Conservation (phyloP, 495 filamentous ascomycete genomes). For the Penicillium angulare region DNA sequence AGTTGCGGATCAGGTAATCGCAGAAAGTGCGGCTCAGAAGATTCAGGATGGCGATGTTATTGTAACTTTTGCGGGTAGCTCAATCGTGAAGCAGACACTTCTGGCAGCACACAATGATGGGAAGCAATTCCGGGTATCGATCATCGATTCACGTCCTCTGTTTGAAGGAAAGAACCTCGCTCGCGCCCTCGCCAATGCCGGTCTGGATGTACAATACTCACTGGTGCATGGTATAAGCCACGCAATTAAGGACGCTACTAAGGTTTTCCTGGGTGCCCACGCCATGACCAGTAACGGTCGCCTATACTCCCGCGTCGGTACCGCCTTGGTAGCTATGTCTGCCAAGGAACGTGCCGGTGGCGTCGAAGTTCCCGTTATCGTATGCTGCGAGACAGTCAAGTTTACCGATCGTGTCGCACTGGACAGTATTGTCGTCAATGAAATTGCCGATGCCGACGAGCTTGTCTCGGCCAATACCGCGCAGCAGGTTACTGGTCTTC, state of each 20-base stretch:
- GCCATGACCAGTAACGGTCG: constrained; percentile 88
- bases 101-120: constrained; percentile 66
- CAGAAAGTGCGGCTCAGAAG: constrained; percentile 66
- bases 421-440: constrained; percentile 90
- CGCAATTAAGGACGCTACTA: constrained; percentile 69
- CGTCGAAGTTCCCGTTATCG: constrained; percentile 72
- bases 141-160: constrained; percentile 79
- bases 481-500: constrained; percentile 39
- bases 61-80: constrained; percentile 86
- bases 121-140: constrained; percentile 75
- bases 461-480: constrained; percentile 38
- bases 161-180: constrained; percentile 79
- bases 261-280: constrained; percentile 84
- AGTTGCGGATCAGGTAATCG: constrained; percentile 81
- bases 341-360: constrained; percentile 63
- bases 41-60: constrained; percentile 80
- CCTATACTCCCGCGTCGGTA: constrained; percentile 83
- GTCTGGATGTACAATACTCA: constrained; percentile 76
- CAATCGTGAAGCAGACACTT: constrained; percentile 77
- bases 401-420: constrained; percentile 88
- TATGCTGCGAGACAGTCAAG: constrained; percentile 93
- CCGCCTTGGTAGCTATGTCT: constrained; percentile 83
- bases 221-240: constrained; percentile 72
- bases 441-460: constrained; percentile 74
- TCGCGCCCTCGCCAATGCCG: constrained; percentile 60